phyloP scores from a whole-genome alignment of 2,329 filamentous ascomycete genomes.

The Achaetomium macrosporum region DNA sequence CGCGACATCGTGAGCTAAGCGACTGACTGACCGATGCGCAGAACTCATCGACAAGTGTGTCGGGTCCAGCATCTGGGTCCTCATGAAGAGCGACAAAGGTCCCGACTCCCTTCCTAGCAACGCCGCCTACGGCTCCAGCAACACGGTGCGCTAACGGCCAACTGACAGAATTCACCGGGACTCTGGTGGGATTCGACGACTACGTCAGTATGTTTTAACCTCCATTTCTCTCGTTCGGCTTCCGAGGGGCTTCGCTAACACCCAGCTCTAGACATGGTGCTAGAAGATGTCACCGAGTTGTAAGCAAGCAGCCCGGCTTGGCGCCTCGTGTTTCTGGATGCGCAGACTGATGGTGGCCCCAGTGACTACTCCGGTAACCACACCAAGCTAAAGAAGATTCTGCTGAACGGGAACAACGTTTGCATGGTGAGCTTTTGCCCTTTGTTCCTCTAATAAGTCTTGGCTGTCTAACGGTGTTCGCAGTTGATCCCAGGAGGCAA shows the following conservation, averaged over 20 bases:
- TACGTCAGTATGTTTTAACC: slow-evolving; percentile 82
- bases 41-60: slow-evolving; percentile 99
- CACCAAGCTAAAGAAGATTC: slow-evolving; percentile 85
- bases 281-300: slow-evolving; percentile 97
- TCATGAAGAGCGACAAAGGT: slow-evolving; percentile 99
- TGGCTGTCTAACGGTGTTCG: slow-evolving; percentile 12
- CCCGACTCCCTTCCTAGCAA: neutral
- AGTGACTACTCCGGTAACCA: slow-evolving; percentile 89
- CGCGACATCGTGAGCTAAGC: neutral
- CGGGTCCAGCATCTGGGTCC: slow-evolving; percentile 94
- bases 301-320: slow-evolving; percentile 38
- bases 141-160: neutral
- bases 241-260: slow-evolving; percentile 18
- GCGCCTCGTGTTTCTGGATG: neutral
- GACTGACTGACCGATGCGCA: slow-evolving; percentile 33
- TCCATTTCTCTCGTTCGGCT: neutral
- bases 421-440: slow-evolving; percentile 72
- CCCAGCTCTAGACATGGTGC: slow-evolving; percentile 79
- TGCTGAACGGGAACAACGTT: slow-evolving; percentile 96
- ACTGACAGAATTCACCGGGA: slow-evolving; percentile 81
- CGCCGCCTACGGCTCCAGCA: neutral
- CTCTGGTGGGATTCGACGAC: slow-evolving; percentile 92
- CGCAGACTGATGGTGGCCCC: neutral
- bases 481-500: slow-evolving; percentile 75
- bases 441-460: neutral